A percentile compares a stretch with the other conserved stretches of the same genome.
Conservation (phyloP, 768 basidiomycete species). For the Calocera cornea region DNA sequence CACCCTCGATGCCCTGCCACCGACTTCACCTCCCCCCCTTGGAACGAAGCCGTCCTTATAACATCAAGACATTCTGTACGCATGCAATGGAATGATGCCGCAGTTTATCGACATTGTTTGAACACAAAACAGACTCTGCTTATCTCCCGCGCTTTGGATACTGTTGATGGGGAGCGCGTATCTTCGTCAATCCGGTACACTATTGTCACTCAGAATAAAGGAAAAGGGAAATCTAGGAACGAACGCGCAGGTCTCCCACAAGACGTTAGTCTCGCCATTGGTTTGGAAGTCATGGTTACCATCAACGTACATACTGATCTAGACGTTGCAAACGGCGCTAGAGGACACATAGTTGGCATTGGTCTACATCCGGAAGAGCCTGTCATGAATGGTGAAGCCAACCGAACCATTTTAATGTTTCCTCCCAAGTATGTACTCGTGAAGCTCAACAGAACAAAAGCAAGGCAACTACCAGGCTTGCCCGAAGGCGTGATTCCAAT, state of each 20-base stretch:
- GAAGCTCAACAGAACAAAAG: constrained; percentile 14
- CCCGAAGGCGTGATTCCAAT: constrained; percentile 25
- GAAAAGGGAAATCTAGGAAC: constrained; percentile 9
- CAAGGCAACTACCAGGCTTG: constrained; percentile 20
- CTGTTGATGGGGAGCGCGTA: too few species aligned
- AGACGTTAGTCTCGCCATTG: constrained; percentile 23
- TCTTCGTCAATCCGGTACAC: too few species aligned
- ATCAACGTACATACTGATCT: constrained; percentile 28
- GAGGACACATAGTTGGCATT: constrained; percentile 25
- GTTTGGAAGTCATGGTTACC: constrained; percentile 30
- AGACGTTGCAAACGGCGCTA: constrained; percentile 31
- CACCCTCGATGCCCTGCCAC: too few species aligned
- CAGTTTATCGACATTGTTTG: constrained; percentile 18
- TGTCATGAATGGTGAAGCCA: too few species aligned
- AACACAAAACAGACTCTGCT: constrained; percentile 19
- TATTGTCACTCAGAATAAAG: too few species aligned
- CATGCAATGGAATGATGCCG: constrained; percentile 27
- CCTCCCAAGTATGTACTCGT: neutral
- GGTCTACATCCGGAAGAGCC: constrained; percentile 25
- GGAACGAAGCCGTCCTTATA: constrained; percentile 26
- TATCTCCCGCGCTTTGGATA: too few species aligned
- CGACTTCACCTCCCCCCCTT: constrained; percentile 21
- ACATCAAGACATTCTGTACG: constrained; percentile 29
- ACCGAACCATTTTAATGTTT: neutral
- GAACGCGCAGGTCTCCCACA: constrained; percentile 11